Base-by-base conservation (phyloP, 2,329 filamentous ascomycete genomes). In the Paracorniculantispora psalliotae region DNA sequence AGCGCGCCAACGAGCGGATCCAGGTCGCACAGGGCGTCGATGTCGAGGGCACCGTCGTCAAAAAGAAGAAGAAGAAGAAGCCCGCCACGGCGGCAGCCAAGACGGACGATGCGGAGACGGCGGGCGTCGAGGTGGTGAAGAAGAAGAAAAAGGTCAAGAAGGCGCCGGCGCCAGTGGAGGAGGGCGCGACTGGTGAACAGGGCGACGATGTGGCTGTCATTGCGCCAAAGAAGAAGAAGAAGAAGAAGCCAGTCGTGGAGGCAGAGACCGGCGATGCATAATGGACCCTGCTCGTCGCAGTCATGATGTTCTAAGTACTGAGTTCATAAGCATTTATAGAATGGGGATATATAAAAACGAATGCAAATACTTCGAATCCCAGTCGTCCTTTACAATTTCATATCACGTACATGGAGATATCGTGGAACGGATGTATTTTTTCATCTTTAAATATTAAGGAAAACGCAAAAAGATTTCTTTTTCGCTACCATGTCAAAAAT, bases 1-100 rank as follows among this genome's bases (percentile, higher is more conserved):
- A 92, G 74, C 78, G 89, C 59, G 87, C 86, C 39, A 90, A 88
- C 66, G 90, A 92, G 74, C 78, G 88, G 58, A 86, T 92, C 39
- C 82, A 89, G 65, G 83, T 87, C 21, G 86, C 86, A 23, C 83
- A 86, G 66, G 87, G 86, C n/a, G 83, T 87, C 28, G 80, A 84
- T 49, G 79, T 76, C 3, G 88, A 89, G 67, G 86, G 85, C 1
- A 83, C 81, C 0, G 80, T 88, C 2, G 83, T 91, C 4, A 82
- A 80, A 71, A 87, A 83, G 69, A 89, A 87, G 74, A 87, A 84
- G 73, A 82, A 81, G 72, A 79, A 78, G 66, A 81, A 77, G 60
- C 63, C 56, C 33, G n/a, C 59, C 6, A 21, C 59, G 5, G 63
- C 46, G 1, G 69, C n/a, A n/a, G n/a, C 67, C n/a, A 65, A 60